These are phyloP conservation scores for Botryosphaeria dothidea DNA, from an alignment of 2,329 filamentous ascomycete species.

Conservation along the genomic window DNA sequence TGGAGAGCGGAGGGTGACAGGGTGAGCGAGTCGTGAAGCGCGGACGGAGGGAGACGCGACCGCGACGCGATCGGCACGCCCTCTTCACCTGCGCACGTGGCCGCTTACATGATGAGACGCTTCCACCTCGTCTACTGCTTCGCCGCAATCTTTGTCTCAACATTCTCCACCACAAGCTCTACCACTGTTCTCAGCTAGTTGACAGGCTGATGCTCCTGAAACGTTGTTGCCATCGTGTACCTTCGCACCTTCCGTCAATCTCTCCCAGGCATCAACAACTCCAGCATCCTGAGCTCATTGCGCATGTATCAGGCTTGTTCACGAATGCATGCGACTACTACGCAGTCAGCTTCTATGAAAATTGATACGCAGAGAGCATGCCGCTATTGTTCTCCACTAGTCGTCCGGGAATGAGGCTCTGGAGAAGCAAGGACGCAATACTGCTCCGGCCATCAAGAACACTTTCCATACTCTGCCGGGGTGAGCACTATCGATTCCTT, in stretches of 20 bases:
- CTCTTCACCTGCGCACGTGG: slow-evolving; percentile 6
- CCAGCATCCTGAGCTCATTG: neutral
- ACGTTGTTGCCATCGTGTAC: no score
- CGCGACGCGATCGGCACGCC: neutral
- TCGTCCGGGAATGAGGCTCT: neutral
- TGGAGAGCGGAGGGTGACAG: neutral
- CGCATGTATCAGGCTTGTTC: neutral
- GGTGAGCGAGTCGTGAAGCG: neutral
- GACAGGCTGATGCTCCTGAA: no score
- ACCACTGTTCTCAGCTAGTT: no score
- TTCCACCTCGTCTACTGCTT: no score
- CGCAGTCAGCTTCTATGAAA: neutral
- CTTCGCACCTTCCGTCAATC: neutral
- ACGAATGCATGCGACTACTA: neutral
- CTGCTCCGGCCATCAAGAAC: neutral
- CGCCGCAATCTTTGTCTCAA: no score
- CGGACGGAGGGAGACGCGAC: neutral
- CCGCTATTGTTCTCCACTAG: neutral
- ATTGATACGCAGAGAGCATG: neutral
- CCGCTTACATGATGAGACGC: no score
- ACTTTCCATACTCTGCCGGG: neutral
- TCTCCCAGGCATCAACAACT: neutral
- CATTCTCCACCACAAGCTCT: no score
- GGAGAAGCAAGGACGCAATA: neutral
- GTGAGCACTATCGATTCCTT: neutral